A percentile compares a stretch with the other conserved stretches of the same genome.
phyloP scores from a whole-genome alignment of 495 filamentous ascomycete species.

The Penicillium crystallinum region DNA sequence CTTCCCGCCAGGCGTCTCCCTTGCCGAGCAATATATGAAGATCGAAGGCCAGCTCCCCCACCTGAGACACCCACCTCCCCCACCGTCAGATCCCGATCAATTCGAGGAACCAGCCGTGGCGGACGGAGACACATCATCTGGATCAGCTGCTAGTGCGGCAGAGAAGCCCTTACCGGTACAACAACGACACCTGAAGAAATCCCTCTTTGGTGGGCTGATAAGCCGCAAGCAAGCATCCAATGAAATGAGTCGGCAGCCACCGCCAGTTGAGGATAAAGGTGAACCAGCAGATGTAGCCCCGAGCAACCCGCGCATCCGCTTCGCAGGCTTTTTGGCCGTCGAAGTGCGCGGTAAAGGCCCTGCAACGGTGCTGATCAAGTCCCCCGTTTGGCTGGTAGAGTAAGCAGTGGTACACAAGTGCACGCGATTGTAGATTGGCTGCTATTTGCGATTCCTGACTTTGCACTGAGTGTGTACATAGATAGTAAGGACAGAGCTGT shows the following conservation, averaged over 20 bases:
- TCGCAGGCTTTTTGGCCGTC: conserved; percentile 79
- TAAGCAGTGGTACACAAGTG: conserved; percentile 7
- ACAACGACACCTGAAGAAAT: conserved; percentile 19
- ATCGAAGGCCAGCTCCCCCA: conserved; percentile 72
- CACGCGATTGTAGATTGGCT: not conserved
- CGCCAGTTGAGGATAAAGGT: conserved; percentile 9
- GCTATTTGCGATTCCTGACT: not conserved
- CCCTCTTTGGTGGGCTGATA: conserved; percentile 48
- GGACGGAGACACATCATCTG: conserved; percentile 32
- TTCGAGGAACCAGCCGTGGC: conserved; percentile 31
- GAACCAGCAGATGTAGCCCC: conserved; percentile 11
- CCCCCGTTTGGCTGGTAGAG: conserved; percentile 75
- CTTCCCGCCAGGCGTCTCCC: conserved; percentile 62
- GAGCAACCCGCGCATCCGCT: conserved; percentile 51
- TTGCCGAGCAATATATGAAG: conserved; percentile 74
- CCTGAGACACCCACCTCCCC: conserved; percentile 51
- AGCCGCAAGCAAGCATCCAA: conserved; percentile 27
- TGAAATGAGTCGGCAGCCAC: conserved; percentile 7
- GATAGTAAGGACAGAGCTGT: conserved; percentile 2
- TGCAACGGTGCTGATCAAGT: conserved; percentile 77
- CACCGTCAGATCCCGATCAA: conserved; percentile 13
- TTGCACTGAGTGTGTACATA: conserved; percentile 10
- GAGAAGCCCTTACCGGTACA: conserved; percentile 25
- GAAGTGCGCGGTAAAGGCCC: conserved; percentile 62
- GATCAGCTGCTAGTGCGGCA: conserved; percentile 21